A percentile compares a stretch with the other conserved stretches of the same genome.
Conservation (phyloP, 768 basidiomycete genomes). For the Leccinum imitatum region DNA sequence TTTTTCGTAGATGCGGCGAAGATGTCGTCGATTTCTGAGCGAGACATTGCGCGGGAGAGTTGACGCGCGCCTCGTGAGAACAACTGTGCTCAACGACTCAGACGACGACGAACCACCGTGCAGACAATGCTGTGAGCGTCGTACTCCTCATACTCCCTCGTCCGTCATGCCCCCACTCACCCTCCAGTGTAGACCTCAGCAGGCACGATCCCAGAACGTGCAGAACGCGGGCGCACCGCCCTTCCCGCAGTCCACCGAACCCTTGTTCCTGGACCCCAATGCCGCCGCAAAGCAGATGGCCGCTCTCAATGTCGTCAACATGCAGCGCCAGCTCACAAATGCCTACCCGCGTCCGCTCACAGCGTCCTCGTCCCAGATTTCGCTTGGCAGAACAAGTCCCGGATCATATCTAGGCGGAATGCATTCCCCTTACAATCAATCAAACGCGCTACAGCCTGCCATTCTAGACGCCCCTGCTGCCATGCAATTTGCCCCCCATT, state of each 20-base stretch:
- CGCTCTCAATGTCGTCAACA: slow-evolving; percentile 61
- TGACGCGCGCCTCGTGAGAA: slow-evolving; percentile 16
- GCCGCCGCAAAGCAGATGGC: slow-evolving; percentile 81
- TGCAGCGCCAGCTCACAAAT: slow-evolving; percentile 50
- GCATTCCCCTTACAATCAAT: slow-evolving; percentile 32
- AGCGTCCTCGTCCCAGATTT: slow-evolving; percentile 35
- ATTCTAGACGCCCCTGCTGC: slow-evolving; percentile 38
- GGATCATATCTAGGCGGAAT: slow-evolving; percentile 67
- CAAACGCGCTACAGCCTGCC: slow-evolving; percentile 37
- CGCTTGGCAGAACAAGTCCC: slow-evolving; percentile 60
- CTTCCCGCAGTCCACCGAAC: slow-evolving; percentile 31
- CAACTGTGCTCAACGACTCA: slow-evolving; percentile 8
- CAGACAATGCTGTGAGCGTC: slow-evolving; percentile 35
- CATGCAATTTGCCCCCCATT: slow-evolving; percentile 46
- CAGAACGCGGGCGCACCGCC: slow-evolving; percentile 18
- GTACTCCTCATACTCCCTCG: neutral
- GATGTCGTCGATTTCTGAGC: slow-evolving; percentile 86
- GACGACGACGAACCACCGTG: slow-evolving; percentile 16
- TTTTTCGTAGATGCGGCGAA: slow-evolving; percentile 58
- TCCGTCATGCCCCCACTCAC: slow-evolving; percentile 1
- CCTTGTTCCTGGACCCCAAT: slow-evolving; percentile 60
- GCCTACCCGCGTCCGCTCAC: slow-evolving; percentile 48
- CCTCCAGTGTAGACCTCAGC: slow-evolving; percentile 41
- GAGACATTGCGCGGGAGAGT: slow-evolving; percentile 35
- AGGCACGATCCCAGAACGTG: slow-evolving; percentile 24